Evolutionary conservation across 208 protist genomes (phyloP), one percentile per base, ranked within the genome.

Genomic region (Trypanosoma rangeli): DNA sequence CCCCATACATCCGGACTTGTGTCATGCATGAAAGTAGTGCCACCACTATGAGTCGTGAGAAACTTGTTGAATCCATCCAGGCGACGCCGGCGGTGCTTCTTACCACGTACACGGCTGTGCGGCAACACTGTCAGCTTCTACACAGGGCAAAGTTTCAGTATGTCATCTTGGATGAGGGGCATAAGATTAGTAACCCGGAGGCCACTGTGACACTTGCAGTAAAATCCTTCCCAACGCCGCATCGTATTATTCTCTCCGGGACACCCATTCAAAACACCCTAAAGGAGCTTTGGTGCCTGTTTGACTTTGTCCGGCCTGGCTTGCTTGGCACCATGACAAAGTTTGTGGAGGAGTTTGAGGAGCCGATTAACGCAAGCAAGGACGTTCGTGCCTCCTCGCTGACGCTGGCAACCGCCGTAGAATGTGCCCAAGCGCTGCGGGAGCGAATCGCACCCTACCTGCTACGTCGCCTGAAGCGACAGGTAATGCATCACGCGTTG

Each of bases 261-360:
- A 97, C 91, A 31, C 98, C 98, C 3, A 98, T 99, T 37, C 98
- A 99, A 75, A 99, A 99, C 86, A 98, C 97, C 56, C 83, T 99
- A 22, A 94, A 87, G 58, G 99, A 99, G 84, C 83, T 99, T 48
- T 99, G 98, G 98, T 99, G 97, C 33, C 72, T 99, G 12, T 99
- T 99, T 82, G 98, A 99, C 79, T 99, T 99, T 89, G 92, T 99
- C 15, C 94, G 87, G 52, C 98, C 99, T 1, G 98, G 98, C 8
- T 80, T 97, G 28, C 85, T 99, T 0, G 98, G 96, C 42, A 94
- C 90, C 26, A 70, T 98, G 55, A 74, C 74, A 64, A 72, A 64
- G 46, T 96, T 96, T 70, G 80, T 82, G 29, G 78, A 86, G 24
- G 88, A 90, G 62, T 97, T 97, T 68, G 89, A 94, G 60, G 75